Conservation (phyloP, 768 basidiomycete species). For the Termitomyces eurrhizus region DNA sequence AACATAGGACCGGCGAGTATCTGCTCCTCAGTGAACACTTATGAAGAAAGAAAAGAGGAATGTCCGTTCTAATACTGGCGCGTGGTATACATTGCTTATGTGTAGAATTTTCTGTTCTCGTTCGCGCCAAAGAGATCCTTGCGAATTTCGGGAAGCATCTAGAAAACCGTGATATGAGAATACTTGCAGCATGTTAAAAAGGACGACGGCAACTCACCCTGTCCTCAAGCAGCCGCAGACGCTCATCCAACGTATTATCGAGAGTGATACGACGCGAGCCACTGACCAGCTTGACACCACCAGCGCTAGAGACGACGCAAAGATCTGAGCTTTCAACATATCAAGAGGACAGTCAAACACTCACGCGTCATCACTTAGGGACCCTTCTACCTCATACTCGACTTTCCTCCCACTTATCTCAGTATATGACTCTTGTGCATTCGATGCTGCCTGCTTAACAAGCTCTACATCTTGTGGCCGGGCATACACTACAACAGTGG, state of each 20-base stretch:
- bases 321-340: not conserved
- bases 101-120: conserved; percentile 89
- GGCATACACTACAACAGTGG: conserved; percentile 58
- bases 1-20: not conserved
- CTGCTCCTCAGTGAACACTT: not conserved
- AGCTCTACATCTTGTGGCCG: conserved; percentile 64
- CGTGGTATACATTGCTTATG: conserved; percentile 31
- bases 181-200: not conserved
- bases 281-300: conserved; percentile 76
- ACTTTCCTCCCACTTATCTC: conserved; percentile 74
- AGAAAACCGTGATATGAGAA: not conserved
- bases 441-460: conserved; percentile 58
- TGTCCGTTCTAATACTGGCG: conserved; percentile 8
- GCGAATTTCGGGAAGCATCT: conserved; percentile 97
- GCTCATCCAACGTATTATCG: conserved; percentile 93
- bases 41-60: not conserved
- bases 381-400: conserved; percentile 53
- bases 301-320: conserved; percentile 52
- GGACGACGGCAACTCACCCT: conserved; percentile 50
- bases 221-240: conserved; percentile 85
- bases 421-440: conserved; percentile 64
- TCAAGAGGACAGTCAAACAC: conserved; percentile 20
- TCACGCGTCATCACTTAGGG: conserved; percentile 66
- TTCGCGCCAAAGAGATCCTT: conserved; percentile 86
- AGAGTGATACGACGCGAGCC: conserved; percentile 78